phyloP scores from a whole-genome alignment of 768 basidiomycete species.

The Pleurotus pulmonarius region DNA sequence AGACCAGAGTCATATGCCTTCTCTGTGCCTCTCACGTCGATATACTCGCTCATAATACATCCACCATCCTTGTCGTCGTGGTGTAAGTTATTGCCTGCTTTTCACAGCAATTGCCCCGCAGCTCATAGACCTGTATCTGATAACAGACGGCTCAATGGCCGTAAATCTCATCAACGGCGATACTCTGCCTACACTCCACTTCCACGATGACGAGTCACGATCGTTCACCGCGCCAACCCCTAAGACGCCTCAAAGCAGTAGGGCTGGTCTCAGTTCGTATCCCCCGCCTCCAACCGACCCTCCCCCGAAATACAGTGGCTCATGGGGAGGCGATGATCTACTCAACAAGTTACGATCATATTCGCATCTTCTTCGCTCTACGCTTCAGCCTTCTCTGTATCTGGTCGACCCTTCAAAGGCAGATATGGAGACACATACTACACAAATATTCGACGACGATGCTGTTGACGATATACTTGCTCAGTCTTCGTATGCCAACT shows the following conservation, averaged over 20 bases:
- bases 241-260: constrained; percentile 23
- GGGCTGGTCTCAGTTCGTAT: constrained; percentile 47
- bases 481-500: constrained; percentile 72
- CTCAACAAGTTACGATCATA: constrained; percentile 73
- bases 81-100: constrained; percentile 45
- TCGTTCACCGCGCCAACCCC: constrained; percentile 61
- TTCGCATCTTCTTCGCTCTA: constrained; percentile 80
- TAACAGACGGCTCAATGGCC: constrained; percentile 78
- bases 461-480: constrained; percentile 86
- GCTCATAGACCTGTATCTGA: not conserved
- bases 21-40: constrained; percentile 85
- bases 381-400: constrained; percentile 80
- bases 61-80: constrained; percentile 83
- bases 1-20: constrained; percentile 91
- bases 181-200: constrained; percentile 86
- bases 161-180: constrained; percentile 86
- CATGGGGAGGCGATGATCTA: constrained; percentile 89
- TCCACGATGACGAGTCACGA: constrained; percentile 95
- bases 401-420: constrained; percentile 88
- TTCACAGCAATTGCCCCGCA: constrained; percentile 6
- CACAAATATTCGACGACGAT: constrained; percentile 77
- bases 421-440: constrained; percentile 92
- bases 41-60: constrained; percentile 86
- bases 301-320: constrained; percentile 41
- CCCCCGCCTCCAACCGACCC: constrained; percentile 56